Percentiles rank a stretch among this genome's conserved stretches.
Conservation (phyloP, 768 basidiomycete genomes). For the Collybiopsis confluens region DNA sequence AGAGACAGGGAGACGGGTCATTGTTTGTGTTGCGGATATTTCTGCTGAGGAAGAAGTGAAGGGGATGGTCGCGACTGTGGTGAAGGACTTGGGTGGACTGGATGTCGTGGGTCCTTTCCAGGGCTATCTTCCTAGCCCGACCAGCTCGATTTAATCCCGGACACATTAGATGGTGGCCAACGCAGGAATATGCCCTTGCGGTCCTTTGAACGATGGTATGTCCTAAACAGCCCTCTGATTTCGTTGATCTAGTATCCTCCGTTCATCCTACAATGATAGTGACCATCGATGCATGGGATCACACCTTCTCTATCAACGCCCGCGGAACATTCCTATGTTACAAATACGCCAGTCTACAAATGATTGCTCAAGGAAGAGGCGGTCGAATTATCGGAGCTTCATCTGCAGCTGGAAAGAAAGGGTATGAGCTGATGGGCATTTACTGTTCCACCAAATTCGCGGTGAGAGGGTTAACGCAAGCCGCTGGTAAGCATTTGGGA, state of each 20-base stretch:
- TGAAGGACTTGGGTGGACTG: constrained; percentile 21
- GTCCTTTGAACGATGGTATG: constrained; percentile 4
- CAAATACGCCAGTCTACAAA: constrained; percentile 19
- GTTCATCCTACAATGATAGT: too few species aligned
- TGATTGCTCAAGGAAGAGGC: constrained; percentile 24
- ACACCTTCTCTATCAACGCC: constrained; percentile 14
- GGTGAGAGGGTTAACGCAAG: constrained; percentile 32
- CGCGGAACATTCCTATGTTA: constrained; percentile 19
- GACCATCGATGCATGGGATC: constrained; percentile 11
- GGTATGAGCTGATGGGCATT: constrained; percentile 10
- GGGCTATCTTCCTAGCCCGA: neutral
- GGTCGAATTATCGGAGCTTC: constrained; percentile 24
- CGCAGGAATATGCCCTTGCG: constrained; percentile 13
- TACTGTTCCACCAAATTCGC: constrained; percentile 34
- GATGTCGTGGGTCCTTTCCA: constrained; percentile 24
- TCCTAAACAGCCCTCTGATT: neutral
- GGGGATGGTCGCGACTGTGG: constrained; percentile 21
- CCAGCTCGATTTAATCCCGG: neutral
- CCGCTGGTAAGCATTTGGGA: constrained; percentile 8
- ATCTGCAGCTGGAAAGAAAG: constrained; percentile 25
- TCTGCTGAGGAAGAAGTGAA: constrained; percentile 25
- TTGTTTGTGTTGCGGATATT: constrained; percentile 20
- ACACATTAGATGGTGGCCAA: constrained; percentile 16
- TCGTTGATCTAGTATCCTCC: neutral
- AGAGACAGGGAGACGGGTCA: neutral